Conservation (phyloP, 1,284 basidiomycete genomes). For the Malassezia dermatis region DNA sequence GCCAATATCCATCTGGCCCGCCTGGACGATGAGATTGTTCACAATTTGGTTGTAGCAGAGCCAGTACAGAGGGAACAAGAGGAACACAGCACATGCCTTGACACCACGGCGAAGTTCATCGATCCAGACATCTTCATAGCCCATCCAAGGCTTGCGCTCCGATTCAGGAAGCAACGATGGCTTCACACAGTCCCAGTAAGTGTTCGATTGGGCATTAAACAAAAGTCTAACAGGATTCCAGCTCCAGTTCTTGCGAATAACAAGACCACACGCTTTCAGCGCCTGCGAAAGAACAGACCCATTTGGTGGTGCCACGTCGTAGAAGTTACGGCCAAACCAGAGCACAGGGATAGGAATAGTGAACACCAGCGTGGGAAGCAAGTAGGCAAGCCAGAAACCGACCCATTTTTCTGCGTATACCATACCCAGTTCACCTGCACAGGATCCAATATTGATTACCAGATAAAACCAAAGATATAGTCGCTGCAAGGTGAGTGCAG, state of each 20-base stretch:
- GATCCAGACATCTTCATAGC: constrained; percentile 56
- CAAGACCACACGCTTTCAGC: constrained; percentile 40
- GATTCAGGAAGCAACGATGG: constrained; percentile 51
- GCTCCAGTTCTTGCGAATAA: constrained; percentile 45
- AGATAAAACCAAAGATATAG: constrained; percentile 47
- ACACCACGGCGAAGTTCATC: constrained; percentile 70
- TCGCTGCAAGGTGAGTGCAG: constrained; percentile 55
- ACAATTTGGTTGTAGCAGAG: constrained; percentile 51
- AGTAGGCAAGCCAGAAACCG: constrained; percentile 50
- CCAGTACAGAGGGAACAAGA: constrained; percentile 56
- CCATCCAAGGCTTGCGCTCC: constrained; percentile 49
- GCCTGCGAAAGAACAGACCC: constrained; percentile 66
- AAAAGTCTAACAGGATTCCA: constrained; percentile 42
- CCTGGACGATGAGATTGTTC: constrained; percentile 60
- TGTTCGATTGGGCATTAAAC: constrained; percentile 51
- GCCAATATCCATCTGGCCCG: constrained; percentile 53
- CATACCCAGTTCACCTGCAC: constrained; percentile 49
- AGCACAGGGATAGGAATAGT: constrained; percentile 59
- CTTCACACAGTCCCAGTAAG: constrained; percentile 71
- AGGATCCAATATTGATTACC: constrained; percentile 45
- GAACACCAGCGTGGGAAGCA: constrained; percentile 51
- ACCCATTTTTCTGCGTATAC: constrained; percentile 47
- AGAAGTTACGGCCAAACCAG: constrained; percentile 58
- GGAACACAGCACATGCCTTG: constrained; percentile 73
- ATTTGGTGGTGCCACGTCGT: constrained; percentile 60